phyloP scores from a whole-genome alignment of 2,329 filamentous ascomycete genomes.

The Colletotrichum cuscutae region DNA sequence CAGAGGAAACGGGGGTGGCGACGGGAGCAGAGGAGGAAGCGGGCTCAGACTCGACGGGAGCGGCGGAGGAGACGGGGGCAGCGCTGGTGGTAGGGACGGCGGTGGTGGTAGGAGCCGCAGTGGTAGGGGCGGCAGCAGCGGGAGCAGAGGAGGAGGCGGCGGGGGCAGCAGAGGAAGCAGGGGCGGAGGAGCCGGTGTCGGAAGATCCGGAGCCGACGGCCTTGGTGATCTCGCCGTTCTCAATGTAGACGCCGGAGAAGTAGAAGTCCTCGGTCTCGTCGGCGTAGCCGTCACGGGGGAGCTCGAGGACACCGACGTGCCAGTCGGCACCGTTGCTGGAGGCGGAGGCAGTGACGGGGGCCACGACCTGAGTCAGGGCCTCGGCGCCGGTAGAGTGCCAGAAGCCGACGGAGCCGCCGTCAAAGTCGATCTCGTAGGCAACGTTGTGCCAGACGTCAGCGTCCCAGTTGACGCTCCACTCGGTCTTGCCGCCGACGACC shows the following conservation, averaged over 20 bases:
- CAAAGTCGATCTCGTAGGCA: constrained; percentile 79
- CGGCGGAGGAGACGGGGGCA: constrained; percentile 11
- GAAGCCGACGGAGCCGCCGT: constrained; percentile 69
- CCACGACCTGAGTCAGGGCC: constrained; percentile 66
- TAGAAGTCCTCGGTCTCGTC: constrained; percentile 73
- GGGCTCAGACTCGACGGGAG: constrained; percentile 19
- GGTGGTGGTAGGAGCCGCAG: constrained; percentile 11
- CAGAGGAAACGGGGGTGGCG: not conserved
- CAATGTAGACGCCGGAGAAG: constrained; percentile 78
- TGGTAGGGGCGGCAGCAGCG: not conserved
- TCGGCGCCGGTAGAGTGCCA: constrained; percentile 75
- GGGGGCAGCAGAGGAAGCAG: constrained; percentile 3
- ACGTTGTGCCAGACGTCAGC: constrained; percentile 79
- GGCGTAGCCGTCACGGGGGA: constrained; percentile 66
- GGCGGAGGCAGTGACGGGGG: constrained; percentile 68
- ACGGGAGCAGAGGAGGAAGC: constrained; percentile 15
- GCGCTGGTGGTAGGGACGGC: constrained; percentile 28
- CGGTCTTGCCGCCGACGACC: constrained; percentile 68
- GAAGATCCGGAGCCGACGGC: constrained; percentile 26
- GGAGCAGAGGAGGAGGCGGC: constrained; percentile 14
- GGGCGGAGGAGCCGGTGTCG: constrained; percentile 9
- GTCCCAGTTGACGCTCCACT: constrained; percentile 72
- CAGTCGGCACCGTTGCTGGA: constrained; percentile 77
- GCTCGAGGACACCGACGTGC: constrained; percentile 77
- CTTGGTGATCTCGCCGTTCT: constrained; percentile 54